These are phyloP conservation scores for Fusarium sp. DNA, from an alignment of 2,329 filamentous ascomycete genomes.

Conservation along the genomic window DNA sequence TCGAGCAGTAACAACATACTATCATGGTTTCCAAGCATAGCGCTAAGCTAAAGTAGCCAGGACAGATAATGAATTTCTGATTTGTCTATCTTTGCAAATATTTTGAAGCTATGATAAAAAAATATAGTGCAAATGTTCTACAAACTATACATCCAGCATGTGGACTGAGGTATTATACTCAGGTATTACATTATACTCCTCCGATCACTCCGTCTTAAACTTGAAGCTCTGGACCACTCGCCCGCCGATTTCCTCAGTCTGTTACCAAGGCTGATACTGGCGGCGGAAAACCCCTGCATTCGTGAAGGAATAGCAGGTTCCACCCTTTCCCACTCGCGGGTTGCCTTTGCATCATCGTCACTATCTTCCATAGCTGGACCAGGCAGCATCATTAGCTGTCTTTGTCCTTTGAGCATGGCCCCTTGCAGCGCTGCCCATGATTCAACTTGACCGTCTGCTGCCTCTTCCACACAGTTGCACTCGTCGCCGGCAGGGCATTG, in stretches of 20 bases:
- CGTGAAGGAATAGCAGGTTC: slow-evolving; percentile 43
- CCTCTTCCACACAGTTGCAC: slow-evolving; percentile 70
- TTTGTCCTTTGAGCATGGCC: slow-evolving; percentile 53
- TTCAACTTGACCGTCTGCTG: slow-evolving; percentile 68
- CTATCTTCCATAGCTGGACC: slow-evolving; percentile 46
- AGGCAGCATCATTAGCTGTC: slow-evolving; percentile 46
- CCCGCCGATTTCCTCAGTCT: slow-evolving; percentile 63
- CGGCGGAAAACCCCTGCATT: slow-evolving; percentile 49
- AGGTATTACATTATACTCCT: slow-evolving; percentile 32
- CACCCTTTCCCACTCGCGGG: slow-evolving; percentile 48
- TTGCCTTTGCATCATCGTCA: slow-evolving; percentile 48
- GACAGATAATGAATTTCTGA: not conserved
- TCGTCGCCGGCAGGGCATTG: slow-evolving; percentile 74
- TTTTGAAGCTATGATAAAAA: slow-evolving; percentile 4
- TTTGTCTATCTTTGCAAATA: not conserved
- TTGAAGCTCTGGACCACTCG: slow-evolving; percentile 60
- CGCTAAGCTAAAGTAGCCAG: not conserved
- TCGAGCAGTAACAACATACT: too few relatives aligned
- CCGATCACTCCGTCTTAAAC: slow-evolving; percentile 52
- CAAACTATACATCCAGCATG: slow-evolving; percentile 7
- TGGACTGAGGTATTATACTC: not conserved
- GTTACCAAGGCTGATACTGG: slow-evolving; percentile 61
- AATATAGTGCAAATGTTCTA: not conserved
- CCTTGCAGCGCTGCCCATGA: slow-evolving; percentile 66
- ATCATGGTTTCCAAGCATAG: not conserved